These are phyloP conservation scores for Sedum album DNA, from an alignment of 164 flowering plant genomes.

Conservation along the genomic window DNA sequence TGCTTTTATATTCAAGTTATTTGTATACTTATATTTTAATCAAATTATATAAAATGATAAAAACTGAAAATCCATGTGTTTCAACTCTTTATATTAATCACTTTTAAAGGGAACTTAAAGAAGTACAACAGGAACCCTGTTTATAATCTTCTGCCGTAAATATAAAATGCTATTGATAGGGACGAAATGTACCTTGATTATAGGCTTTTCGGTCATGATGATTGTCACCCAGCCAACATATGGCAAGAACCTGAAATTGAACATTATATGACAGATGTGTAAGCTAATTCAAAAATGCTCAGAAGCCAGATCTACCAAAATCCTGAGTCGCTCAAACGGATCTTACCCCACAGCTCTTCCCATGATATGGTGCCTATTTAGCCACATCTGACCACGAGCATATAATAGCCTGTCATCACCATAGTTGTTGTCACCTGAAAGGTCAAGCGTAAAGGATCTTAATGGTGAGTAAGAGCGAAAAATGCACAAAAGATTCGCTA, in stretches of 20 bases:
- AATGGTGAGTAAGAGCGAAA: too few relatives aligned
- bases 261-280: not conserved
- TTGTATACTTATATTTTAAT: too few relatives aligned
- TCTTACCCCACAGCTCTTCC: slow-evolving; percentile 73
- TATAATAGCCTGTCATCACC: slow-evolving; percentile 62
- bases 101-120: not conserved
- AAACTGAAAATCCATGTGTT: too few relatives aligned
- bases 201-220: slow-evolving; percentile 59
- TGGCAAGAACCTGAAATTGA: slow-evolving; percentile 47
- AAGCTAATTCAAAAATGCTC: not conserved
- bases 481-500: not conserved
- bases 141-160: not conserved
- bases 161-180: slow-evolving; percentile 26
- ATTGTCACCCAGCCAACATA: slow-evolving; percentile 68
- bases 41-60: not conserved
- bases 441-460: not conserved
- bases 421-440: slow-evolving; percentile 53
- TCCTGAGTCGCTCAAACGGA: slow-evolving; percentile 2
- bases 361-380: slow-evolving; percentile 60
- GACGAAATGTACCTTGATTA: slow-evolving; percentile 38
- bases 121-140: not conserved
- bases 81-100: too few relatives aligned
- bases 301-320: not conserved
- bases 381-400: slow-evolving; percentile 71
- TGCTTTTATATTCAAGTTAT: too few relatives aligned